Evolutionary conservation across 2,329 filamentous ascomycete genomes (phyloP).

Genomic region (Ilyonectria robusta): DNA sequence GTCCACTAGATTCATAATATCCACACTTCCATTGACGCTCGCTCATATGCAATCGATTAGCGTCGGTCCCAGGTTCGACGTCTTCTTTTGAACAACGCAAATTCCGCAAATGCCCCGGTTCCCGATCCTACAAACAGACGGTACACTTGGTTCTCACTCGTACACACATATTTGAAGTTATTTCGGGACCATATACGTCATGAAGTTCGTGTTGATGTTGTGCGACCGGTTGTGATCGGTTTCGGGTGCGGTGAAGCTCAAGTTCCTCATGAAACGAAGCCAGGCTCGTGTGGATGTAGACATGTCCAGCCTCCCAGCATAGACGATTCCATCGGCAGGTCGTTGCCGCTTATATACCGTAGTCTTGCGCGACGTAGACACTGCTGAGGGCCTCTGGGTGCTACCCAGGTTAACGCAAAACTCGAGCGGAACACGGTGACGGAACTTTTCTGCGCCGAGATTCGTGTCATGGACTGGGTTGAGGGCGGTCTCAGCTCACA

Average conservation of each 20-base stretch:
- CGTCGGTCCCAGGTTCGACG: too few relatives aligned
- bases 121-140: not conserved
- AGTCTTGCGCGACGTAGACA: not conserved
- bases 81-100: too few relatives aligned
- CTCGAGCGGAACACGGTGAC: too few relatives aligned
- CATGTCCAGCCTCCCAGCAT: not conserved
- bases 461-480: not conserved
- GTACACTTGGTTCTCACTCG: too few relatives aligned
- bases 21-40: too few relatives aligned
- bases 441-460: too few relatives aligned
- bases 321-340: too few relatives aligned
- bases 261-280: not conserved
- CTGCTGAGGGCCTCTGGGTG: not conserved
- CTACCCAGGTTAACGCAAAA: not conserved
- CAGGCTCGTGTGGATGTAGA: not conserved
- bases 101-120: not conserved
- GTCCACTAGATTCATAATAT: too few relatives aligned
- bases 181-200: not conserved
- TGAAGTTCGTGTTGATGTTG: not conserved
- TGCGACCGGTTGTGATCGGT: not conserved
- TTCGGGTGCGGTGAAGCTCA: not conserved
- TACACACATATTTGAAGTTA: too few relatives aligned
- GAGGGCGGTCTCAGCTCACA: not conserved
- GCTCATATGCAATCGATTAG: too few relatives aligned
- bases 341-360: not conserved